Conservation (phyloP, 2,329 filamentous ascomycete species). For the Beauveria brongniartii region DNA sequence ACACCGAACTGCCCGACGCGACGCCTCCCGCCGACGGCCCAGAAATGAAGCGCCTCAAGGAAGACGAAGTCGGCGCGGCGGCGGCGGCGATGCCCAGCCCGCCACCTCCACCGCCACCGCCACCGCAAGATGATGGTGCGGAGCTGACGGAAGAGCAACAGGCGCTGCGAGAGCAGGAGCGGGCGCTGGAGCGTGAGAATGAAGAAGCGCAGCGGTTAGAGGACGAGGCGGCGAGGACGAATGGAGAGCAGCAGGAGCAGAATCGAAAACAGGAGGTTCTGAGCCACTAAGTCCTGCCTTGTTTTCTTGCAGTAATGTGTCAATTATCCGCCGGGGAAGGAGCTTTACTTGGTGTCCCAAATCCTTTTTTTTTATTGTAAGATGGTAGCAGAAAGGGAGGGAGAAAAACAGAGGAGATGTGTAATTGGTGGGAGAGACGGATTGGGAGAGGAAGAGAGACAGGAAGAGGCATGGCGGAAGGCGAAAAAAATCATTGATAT, state of each 20-base stretch:
- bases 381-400: not conserved
- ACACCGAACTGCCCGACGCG: conserved; percentile 25
- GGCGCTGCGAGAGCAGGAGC: conserved; percentile 41
- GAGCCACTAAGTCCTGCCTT: conserved; percentile 12
- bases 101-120: conserved; percentile 42
- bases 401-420: not conserved
- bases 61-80: conserved; percentile 31
- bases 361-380: not conserved
- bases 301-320: not conserved
- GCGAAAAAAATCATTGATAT: not conserved
- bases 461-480: not conserved
- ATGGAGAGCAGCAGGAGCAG: conserved; percentile 8
- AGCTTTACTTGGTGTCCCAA: not conserved
- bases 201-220: conserved; percentile 46
- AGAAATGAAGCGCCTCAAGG: conserved; percentile 44
- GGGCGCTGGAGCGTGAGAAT: conserved; percentile 42
- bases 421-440: not conserved
- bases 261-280: conserved; percentile 18
- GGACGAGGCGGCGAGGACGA: conserved; percentile 29
- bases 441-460: not conserved
- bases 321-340: not conserved
- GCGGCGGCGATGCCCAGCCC: conserved; percentile 29
- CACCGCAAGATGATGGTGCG: conserved; percentile 32
- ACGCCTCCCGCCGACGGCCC: conserved; percentile 49
- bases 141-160: conserved; percentile 33